Percentiles rank a stretch among this genome's conserved stretches.
Conservation (phyloP, 768 basidiomycete species). For the Leccinum uliginosum region DNA sequence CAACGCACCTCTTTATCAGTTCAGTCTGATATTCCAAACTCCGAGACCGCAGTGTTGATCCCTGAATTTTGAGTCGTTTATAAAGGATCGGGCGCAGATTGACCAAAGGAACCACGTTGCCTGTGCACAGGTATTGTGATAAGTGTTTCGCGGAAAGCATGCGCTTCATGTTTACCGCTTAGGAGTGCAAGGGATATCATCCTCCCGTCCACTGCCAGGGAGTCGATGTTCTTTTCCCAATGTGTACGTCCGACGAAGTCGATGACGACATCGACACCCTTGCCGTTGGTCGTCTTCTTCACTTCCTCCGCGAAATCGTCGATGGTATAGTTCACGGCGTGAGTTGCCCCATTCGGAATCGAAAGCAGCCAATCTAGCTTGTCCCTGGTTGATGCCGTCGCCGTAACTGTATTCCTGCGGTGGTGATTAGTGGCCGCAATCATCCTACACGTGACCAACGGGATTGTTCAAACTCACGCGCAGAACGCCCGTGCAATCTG, state of each 20-base stretch:
- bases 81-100: conserved; percentile 66
- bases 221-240: conserved; percentile 68
- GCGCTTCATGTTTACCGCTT: conserved; percentile 47
- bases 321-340: conserved; percentile 81
- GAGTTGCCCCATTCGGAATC: conserved; percentile 65
- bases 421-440: conserved; percentile 7
- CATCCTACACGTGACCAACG: neutral
- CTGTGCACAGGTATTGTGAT: conserved; percentile 34
- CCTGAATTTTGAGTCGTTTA: conserved; percentile 85
- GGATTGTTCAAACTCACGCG: conserved; percentile 50
- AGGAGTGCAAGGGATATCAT: conserved; percentile 66
- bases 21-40: conserved; percentile 72
- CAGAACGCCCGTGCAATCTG: conserved; percentile 75
- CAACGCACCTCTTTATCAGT: conserved; percentile 54
- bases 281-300: conserved; percentile 58
- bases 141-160: conserved; percentile 15
- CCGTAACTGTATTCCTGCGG: conserved; percentile 62
- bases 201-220: conserved; percentile 65
- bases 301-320: conserved; percentile 75
- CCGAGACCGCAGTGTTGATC: conserved; percentile 80
- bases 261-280: conserved; percentile 79
- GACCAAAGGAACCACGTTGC: conserved; percentile 45
- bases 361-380: conserved; percentile 75
- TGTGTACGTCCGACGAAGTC: conserved; percentile 80
- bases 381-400: conserved; percentile 80